phyloP scores from a whole-genome alignment of 768 basidiomycete species.

The Suillus variegatus region DNA sequence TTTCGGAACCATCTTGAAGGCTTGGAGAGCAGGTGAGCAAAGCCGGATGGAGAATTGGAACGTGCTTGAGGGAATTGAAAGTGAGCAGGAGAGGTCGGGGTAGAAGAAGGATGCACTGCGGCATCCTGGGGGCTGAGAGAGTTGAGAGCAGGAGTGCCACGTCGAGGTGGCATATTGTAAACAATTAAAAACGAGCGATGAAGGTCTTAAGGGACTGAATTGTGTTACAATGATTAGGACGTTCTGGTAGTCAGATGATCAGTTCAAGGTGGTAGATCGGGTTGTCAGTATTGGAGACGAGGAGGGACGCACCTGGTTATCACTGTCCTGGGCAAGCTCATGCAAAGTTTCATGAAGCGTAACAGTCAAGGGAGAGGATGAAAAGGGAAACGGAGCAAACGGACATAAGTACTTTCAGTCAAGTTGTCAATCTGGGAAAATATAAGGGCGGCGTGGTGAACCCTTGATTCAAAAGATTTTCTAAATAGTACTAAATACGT shows the following conservation, averaged over 20 bases:
- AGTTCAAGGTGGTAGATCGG: neutral
- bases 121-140: slow-evolving; percentile 41
- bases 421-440: slow-evolving; percentile 4
- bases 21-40: slow-evolving; percentile 65
- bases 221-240: slow-evolving; percentile 5
- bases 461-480: neutral
- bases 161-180: slow-evolving; percentile 50
- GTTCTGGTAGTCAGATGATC: neutral
- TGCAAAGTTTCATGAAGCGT: slow-evolving; percentile 5
- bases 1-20: slow-evolving; percentile 78
- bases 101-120: slow-evolving; percentile 17
- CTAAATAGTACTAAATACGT: neutral
- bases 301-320: neutral
- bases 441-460: neutral
- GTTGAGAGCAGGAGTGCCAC: slow-evolving; percentile 40
- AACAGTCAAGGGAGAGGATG: neutral
- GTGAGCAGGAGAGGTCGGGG: slow-evolving; percentile 35
- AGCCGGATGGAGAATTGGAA: slow-evolving; percentile 63
- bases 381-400: neutral
- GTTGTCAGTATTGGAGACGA: neutral
- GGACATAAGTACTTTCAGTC: slow-evolving; percentile 7
- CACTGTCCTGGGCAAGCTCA: neutral
- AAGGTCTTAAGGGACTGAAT: slow-evolving; percentile 9
- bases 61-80: slow-evolving; percentile 46
- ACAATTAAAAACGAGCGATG: slow-evolving; percentile 14